Base-by-base conservation (phyloP, 768 basidiomycete genomes). In the Suillus variegatus region DNA sequence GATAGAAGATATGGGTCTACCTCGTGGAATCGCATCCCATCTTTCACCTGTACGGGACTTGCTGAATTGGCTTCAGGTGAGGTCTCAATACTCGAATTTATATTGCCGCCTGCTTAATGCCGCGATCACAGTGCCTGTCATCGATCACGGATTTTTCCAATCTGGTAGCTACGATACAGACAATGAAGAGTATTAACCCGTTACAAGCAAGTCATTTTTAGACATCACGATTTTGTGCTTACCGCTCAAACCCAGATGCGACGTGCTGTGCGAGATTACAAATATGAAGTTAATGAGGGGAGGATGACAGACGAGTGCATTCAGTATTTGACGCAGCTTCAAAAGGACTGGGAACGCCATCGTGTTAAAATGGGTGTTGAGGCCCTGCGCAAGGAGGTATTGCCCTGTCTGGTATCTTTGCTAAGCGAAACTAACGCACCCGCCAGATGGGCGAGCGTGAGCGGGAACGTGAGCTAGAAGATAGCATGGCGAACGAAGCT, bases 261-360 rank as follows among this genome's bases (percentile, higher is more conserved):
- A 60, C 87, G 94, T 22, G 96, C 96, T 46, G 91, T 97, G 36
- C 88, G 91, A 55, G 97, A 99, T 73, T 94, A 94, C 78, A 92
- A 87, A 74, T 97, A 93, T 73, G 97, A 99, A 79, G 91, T 98
- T 58, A 91, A 90, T 73, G 97, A 99, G 76, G 84, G 88, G 1
- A 85, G 84, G 66, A 97, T 99, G 94, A 92, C 89, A 3, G 95
- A 99, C 28, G 97, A 99, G 75, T 99, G 97, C 73, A 82, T 87
- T 46, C 94, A 97, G 78, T 99, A 99, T 71, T 85, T 99, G 35
- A 91, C 88, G 3, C 97, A 99, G 71, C 81, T 99, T 10, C 96
- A 98, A 78, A 96, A 94, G 73, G 96, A 99, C 74, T 99, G 97
- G 97, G 97, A 99, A 77, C 82, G 93, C 64, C 91, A 94, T 74